Conservation (phyloP, 1,139 yeast genomes). For the Suhomyces chickasaworum region DNA sequence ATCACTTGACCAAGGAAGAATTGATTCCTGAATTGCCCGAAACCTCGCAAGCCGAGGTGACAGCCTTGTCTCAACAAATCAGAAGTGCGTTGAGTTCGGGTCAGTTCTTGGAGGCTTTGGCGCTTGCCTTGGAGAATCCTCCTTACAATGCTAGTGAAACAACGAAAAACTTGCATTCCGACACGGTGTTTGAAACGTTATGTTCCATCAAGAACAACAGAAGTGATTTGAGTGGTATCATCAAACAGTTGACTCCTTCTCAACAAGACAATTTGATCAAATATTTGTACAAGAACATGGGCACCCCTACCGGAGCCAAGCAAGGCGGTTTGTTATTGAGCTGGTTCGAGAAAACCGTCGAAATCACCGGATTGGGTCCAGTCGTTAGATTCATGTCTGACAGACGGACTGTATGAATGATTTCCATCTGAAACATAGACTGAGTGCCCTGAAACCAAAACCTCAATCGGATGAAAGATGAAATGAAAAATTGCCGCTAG, state of each 20-base stretch:
- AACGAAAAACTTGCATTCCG: constrained; percentile 51
- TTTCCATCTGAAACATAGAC: too few relatives aligned
- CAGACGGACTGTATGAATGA: constrained; percentile 66
- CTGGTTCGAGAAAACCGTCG: constrained; percentile 93
- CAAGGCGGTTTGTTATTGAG: constrained; percentile 83
- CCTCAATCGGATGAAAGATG: too few relatives aligned
- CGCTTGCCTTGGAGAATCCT: constrained; percentile 64
- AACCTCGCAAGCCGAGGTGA: constrained; percentile 52
- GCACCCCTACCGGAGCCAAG: constrained; percentile 72
- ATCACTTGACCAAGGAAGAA: constrained; percentile 65
- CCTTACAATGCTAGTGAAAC: constrained; percentile 77
- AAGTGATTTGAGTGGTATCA: constrained; percentile 63
- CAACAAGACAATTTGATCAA: constrained; percentile 82
- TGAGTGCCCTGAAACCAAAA: too few relatives aligned
- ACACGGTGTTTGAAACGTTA: constrained; percentile 73
- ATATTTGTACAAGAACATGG: constrained; percentile 86
- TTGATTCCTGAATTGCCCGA: constrained; percentile 53
- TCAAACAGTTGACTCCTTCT: constrained; percentile 57
- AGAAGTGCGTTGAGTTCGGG: constrained; percentile 73
- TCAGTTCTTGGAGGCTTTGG: constrained; percentile 66
- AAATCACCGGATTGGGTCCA: constrained; percentile 83
- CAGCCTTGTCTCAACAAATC: constrained; percentile 55
- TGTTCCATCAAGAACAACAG: constrained; percentile 64
- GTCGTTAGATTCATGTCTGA: constrained; percentile 85
- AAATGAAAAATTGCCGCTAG: neutral